These are phyloP conservation scores for Zarea fungicola DNA, from an alignment of 2,329 filamentous ascomycete genomes.

Conservation along the genomic window DNA sequence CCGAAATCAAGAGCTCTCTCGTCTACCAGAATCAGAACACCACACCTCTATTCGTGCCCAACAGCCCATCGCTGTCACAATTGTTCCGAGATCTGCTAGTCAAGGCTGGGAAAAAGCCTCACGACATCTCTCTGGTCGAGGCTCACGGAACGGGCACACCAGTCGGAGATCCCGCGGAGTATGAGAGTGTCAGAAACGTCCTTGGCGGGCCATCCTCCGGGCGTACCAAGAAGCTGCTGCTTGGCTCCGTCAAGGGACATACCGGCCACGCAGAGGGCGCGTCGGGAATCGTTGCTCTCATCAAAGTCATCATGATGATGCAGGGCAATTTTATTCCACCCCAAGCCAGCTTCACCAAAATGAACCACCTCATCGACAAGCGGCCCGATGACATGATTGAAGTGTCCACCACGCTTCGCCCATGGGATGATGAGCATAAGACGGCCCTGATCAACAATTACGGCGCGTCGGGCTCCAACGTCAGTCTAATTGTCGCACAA, in stretches of 20 bases:
- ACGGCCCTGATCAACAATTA: conserved; percentile 31
- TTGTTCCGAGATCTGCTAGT: conserved; percentile 11
- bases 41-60: conserved; percentile 38
- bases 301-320: conserved; percentile 42
- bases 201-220: conserved; percentile 9
- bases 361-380: conserved; percentile 23
- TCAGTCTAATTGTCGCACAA: conserved; percentile 20
- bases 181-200: conserved; percentile 15
- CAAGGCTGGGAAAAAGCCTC: conserved; percentile 24
- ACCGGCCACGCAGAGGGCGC: conserved; percentile 23
- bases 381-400: too few relatives aligned
- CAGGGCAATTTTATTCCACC: conserved; percentile 22
- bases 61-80: conserved; percentile 10
- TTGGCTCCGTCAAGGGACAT: conserved; percentile 23
- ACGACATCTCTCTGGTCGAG: conserved; percentile 33
- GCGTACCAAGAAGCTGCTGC: not conserved
- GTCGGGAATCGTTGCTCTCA: conserved; percentile 40
- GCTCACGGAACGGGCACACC: conserved; percentile 49
- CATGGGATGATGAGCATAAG: conserved; percentile 18
- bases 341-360: conserved; percentile 26
- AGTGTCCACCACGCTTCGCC: too few relatives aligned
- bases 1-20: conserved; percentile 32
- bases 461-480: conserved; percentile 26
- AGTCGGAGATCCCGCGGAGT: conserved; percentile 47
- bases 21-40: conserved; percentile 38